Evolutionary conservation across 176 grass and related monocot species (phyloP).

Genomic region (Triticum monococcum): DNA sequence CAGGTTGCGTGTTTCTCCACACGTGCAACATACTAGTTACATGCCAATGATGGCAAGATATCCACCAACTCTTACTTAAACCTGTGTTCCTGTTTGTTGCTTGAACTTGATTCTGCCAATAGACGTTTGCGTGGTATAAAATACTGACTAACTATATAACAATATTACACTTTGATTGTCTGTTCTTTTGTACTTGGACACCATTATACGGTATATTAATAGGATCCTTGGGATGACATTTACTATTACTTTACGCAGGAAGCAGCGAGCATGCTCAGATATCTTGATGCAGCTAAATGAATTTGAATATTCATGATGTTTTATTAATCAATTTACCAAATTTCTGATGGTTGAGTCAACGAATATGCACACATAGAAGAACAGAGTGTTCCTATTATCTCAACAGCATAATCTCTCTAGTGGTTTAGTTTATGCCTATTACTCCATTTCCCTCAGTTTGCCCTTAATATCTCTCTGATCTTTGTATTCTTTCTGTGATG

Average conservation of each 20-base stretch:
- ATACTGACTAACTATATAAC: background rate
- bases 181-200: too few relatives aligned
- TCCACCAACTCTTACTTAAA: background rate
- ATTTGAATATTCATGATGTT: background rate
- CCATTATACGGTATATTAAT: too few relatives aligned
- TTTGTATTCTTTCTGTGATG: conserved; percentile 31
- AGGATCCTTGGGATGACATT: background rate
- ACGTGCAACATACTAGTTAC: background rate
- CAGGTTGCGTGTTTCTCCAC: background rate
- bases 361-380: conserved; percentile 6
- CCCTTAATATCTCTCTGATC: background rate
- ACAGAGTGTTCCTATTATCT: conserved; percentile 6
- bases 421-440: conserved; percentile 5
- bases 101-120: background rate
- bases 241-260: background rate
- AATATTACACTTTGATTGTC: background rate
- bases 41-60: background rate
- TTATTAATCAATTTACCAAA: background rate
- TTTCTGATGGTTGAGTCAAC: background rate
- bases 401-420: background rate
- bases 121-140: background rate
- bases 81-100: background rate
- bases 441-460: background rate
- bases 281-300: background rate
- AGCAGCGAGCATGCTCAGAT: conserved; percentile 13